A percentile compares a stretch with the other conserved stretches of the same genome.
Conservation (phyloP, 1,284 basidiomycete species). For the Ganoderma lucidum region DNA sequence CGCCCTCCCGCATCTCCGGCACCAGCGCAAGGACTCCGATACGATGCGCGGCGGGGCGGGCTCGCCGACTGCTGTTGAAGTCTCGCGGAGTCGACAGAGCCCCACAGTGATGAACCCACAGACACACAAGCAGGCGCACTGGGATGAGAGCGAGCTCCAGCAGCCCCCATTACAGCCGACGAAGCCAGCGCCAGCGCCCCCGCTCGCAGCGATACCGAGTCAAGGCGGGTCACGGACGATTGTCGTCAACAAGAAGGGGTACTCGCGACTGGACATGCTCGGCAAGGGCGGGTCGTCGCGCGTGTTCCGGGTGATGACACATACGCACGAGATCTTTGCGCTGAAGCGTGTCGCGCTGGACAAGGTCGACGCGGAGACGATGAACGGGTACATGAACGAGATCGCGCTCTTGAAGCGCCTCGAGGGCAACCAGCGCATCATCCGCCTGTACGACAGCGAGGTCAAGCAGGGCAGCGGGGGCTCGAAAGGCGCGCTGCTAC, state of each 20-base stretch:
- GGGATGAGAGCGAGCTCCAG: slow-evolving; percentile 23
- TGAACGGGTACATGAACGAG: slow-evolving; percentile 94
- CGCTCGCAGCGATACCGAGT: neutral
- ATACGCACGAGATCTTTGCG: slow-evolving; percentile 81
- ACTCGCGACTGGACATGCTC: slow-evolving; percentile 86
- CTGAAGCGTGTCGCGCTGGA: slow-evolving; percentile 91
- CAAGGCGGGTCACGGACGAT: slow-evolving; percentile 6
- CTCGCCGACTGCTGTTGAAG: slow-evolving; percentile 52
- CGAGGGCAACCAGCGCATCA: slow-evolving; percentile 89
- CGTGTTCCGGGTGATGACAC: slow-evolving; percentile 88
- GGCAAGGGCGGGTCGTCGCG: slow-evolving; percentile 95
- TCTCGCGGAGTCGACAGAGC: slow-evolving; percentile 57
- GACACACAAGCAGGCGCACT: slow-evolving; percentile 34
- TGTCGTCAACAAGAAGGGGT: slow-evolving; percentile 77
- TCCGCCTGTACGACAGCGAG: slow-evolving; percentile 89
- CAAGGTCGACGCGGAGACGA: slow-evolving; percentile 85
- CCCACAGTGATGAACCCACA: slow-evolving; percentile 70
- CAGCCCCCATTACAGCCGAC: slow-evolving; percentile 20
- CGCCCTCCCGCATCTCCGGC: slow-evolving; percentile 44
- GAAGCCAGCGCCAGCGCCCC: neutral
- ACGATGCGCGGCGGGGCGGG: slow-evolving; percentile 55
- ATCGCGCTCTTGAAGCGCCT: slow-evolving; percentile 88
- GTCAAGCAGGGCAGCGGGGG: slow-evolving; percentile 68
- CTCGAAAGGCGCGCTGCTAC: slow-evolving; percentile 72
- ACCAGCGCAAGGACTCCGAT: slow-evolving; percentile 77